A percentile compares a stretch with the other conserved stretches of the same genome.
These are phyloP conservation scores for Colletotrichum nymphaeae DNA, from an alignment of 2,329 filamentous ascomycete genomes.

Conservation along the genomic window DNA sequence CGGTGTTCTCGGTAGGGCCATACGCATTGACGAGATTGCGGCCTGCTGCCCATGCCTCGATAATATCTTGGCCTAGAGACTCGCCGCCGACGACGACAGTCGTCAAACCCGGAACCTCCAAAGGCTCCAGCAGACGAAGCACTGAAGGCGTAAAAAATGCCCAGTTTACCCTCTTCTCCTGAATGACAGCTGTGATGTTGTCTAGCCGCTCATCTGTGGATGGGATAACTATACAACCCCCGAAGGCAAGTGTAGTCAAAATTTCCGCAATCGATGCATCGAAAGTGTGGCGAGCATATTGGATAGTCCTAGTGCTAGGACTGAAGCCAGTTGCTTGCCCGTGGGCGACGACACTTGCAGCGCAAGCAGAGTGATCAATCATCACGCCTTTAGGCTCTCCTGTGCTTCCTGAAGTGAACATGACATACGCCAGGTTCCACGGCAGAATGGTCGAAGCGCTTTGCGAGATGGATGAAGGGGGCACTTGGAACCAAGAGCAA, in stretches of 20 bases:
- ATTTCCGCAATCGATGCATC: slow-evolving; percentile 52
- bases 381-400: slow-evolving; percentile 38
- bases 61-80: slow-evolving; percentile 36
- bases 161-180: slow-evolving; percentile 61
- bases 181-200: slow-evolving; percentile 61
- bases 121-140: slow-evolving; percentile 55
- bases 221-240: slow-evolving; percentile 71
- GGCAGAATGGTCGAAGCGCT: background rate
- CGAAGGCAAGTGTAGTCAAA: slow-evolving; percentile 62
- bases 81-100: slow-evolving; percentile 48
- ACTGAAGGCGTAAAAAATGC: slow-evolving; percentile 69
- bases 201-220: slow-evolving; percentile 60
- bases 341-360: slow-evolving; percentile 12
- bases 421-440: slow-evolving; percentile 27
- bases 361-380: slow-evolving; percentile 30
- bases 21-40: slow-evolving; percentile 36
- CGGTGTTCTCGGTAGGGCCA: slow-evolving; percentile 39
- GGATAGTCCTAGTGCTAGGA: slow-evolving; percentile 1
- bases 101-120: slow-evolving; percentile 48
- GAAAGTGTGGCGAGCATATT: slow-evolving; percentile 26
- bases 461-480: background rate
- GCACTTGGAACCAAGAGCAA: slow-evolving; percentile 26
- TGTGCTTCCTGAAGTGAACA: slow-evolving; percentile 39
- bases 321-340: slow-evolving; percentile 17
- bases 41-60: slow-evolving; percentile 35